Evolutionary conservation across 2,329 filamentous ascomycete genomes (phyloP).

Genomic region (Fusarium sp.): DNA sequence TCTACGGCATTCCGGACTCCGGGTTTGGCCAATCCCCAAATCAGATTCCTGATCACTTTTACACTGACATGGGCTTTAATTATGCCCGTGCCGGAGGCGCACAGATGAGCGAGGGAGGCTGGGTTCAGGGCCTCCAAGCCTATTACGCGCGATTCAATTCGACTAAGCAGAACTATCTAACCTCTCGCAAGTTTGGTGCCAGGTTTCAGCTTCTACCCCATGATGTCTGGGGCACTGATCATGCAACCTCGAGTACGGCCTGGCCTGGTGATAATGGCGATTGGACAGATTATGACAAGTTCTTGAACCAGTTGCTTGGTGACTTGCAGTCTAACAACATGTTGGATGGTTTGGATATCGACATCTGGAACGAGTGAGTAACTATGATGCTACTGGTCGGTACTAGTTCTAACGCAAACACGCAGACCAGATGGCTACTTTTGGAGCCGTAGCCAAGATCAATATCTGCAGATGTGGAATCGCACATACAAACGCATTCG

Average conservation of each 20-base stretch:
- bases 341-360: neutral
- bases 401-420: neutral
- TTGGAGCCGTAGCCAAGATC: neutral
- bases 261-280: constrained; percentile 4
- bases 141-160: neutral
- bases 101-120: neutral
- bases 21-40: neutral
- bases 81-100: constrained; percentile 1
- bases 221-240: constrained; percentile 1
- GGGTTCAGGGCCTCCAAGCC: neutral
- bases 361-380: constrained; percentile 1
- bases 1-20: constrained; percentile 1
- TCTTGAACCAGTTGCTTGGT: neutral
- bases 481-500: neutral
- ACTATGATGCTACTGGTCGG: neutral
- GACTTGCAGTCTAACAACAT: neutral
- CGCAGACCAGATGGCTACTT: neutral
- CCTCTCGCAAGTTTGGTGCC: neutral
- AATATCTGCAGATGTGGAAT: neutral
- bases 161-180: neutral
- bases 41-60: constrained; percentile 4
- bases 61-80: neutral
- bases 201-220: neutral
- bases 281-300: neutral
- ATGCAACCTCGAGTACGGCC: neutral